These are phyloP conservation scores for Ilyonectria robusta DNA, from an alignment of 2,329 filamentous ascomycete species.

Conservation along the genomic window DNA sequence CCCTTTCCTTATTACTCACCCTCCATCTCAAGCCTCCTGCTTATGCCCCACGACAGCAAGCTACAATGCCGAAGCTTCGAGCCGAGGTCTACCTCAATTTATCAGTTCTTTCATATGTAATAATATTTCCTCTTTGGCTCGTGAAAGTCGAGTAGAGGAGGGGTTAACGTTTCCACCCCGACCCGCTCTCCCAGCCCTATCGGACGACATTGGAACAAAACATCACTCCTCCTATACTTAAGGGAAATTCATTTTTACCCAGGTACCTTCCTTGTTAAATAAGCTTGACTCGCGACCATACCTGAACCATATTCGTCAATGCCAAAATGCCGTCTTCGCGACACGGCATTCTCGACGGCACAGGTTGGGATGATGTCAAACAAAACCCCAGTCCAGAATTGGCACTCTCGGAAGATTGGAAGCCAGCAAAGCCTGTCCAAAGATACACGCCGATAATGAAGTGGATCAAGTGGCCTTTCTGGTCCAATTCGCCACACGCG, in stretches of 20 bases:
- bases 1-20: no score
- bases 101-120: no score
- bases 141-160: no score
- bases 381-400: constrained; percentile 13
- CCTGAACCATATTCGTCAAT: not conserved
- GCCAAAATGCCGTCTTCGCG: constrained; percentile 50
- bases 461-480: constrained; percentile 30
- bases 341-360: constrained; percentile 52
- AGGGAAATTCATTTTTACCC: not conserved
- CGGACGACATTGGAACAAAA: not conserved
- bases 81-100: no score
- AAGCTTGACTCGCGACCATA: not conserved
- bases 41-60: no score
- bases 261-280: constrained; percentile 3
- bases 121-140: no score
- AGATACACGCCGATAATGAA: constrained; percentile 26
- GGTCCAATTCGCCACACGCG: constrained; percentile 32
- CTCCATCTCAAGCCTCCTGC: no score
- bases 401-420: constrained; percentile 22
- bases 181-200: no score
- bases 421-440: constrained; percentile 28
- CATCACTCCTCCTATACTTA: not conserved
- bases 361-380: constrained; percentile 51
- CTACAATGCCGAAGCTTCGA: no score
- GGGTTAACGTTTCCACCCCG: no score